These are phyloP conservation scores for Termitomyces titanicus DNA, from an alignment of 768 basidiomycete genomes.

Conservation along the genomic window DNA sequence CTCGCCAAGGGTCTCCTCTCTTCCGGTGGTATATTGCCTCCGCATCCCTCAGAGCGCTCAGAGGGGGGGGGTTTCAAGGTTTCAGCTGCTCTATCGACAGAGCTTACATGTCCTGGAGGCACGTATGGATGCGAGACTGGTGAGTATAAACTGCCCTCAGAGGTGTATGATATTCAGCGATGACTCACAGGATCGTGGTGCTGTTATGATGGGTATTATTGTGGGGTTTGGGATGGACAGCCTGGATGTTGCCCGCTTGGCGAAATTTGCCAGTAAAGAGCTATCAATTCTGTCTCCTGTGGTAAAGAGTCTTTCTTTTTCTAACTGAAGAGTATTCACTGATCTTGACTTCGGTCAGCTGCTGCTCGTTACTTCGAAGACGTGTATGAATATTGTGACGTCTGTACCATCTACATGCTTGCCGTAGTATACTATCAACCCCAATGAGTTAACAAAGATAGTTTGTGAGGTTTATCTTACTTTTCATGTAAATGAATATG, in stretches of 20 bases:
- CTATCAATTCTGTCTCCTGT: neutral
- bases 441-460: no score
- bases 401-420: neutral
- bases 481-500: neutral
- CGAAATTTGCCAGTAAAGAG: neutral
- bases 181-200: neutral
- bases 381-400: neutral
- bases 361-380: neutral
- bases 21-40: neutral
- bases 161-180: neutral
- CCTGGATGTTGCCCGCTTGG: neutral
- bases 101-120: neutral
- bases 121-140: neutral
- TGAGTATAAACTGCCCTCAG: neutral
- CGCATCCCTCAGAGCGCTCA: no score
- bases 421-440: neutral
- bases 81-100: neutral
- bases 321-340: no score
- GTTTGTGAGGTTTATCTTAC: neutral
- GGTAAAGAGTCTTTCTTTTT: neutral
- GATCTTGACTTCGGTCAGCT: neutral
- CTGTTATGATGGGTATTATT: neutral
- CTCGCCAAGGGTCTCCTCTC: neutral
- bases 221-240: neutral
- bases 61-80: neutral